A percentile compares a stretch with the other conserved stretches of the same genome.
These are phyloP conservation scores for Coemansia sp. DNA, from an alignment of 192 early-diverging fungal species.

Conservation along the genomic window DNA sequence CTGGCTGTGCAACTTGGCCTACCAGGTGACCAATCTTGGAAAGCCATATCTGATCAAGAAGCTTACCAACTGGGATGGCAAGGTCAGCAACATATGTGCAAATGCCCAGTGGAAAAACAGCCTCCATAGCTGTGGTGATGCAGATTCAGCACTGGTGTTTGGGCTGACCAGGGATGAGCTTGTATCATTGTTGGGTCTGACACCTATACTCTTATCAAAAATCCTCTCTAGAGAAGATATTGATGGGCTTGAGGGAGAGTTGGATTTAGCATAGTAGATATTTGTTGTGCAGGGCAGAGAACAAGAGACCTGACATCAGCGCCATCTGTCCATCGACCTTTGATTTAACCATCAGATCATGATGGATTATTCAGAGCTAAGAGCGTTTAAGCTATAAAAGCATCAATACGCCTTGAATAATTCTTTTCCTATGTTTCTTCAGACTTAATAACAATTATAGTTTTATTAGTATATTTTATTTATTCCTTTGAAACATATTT, in stretches of 20 bases:
- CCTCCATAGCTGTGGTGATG: neutral
- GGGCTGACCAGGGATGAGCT: constrained; percentile 34
- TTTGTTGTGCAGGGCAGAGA: too few species aligned
- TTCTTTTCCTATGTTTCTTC: too few species aligned
- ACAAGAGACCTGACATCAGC: too few species aligned
- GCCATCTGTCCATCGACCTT: too few species aligned
- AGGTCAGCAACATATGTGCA: neutral
- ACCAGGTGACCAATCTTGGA: constrained; percentile 1
- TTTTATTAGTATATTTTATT: too few species aligned
- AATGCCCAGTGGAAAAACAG: neutral
- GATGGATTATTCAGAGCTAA: too few species aligned
- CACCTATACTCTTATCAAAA: constrained; percentile 18
- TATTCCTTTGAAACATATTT: too few species aligned
- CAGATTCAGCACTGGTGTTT: constrained; percentile 18
- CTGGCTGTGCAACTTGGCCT: constrained; percentile 31
- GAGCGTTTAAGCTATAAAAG: too few species aligned
- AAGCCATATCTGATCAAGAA: constrained; percentile 18
- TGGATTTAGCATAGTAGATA: constrained; percentile 3
- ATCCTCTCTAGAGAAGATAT: constrained; percentile 5
- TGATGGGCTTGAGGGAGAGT: constrained; percentile 19
- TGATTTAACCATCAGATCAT: too few species aligned
- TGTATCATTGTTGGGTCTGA: constrained; percentile 9
- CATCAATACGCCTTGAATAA: too few species aligned
- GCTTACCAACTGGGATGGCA: constrained; percentile 24
- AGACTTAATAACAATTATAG: too few species aligned